phyloP scores from a whole-genome alignment of 805 yeast species.

The Hanseniaspora mollemarum region DNA sequence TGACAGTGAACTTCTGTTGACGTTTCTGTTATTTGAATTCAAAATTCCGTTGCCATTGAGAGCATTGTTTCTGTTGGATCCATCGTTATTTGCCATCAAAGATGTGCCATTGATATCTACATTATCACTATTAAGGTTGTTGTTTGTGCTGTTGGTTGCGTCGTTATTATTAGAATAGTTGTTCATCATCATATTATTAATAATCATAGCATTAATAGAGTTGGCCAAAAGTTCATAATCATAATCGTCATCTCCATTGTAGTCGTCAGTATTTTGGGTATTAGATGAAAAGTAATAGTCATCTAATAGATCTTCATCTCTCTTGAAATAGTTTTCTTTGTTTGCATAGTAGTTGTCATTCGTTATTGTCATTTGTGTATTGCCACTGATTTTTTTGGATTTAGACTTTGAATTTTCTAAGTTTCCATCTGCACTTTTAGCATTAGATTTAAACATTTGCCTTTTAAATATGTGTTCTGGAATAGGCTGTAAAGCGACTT shows the following conservation, averaged over 20 bases:
- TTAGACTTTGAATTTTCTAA: background rate
- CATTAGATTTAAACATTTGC: background rate
- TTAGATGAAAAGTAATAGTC: background rate
- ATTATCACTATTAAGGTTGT: background rate
- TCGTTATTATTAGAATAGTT: background rate
- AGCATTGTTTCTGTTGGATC: background rate
- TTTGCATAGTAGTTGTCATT: conserved; percentile 12
- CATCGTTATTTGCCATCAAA: background rate
- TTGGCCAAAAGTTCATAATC: conserved; percentile 13
- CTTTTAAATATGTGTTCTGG: no score
- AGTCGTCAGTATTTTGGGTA: background rate
- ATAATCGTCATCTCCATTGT: conserved; percentile 11
- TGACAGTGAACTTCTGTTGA: conserved; percentile 18
- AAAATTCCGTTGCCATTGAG: background rate
- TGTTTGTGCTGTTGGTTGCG: background rate
- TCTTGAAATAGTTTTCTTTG: conserved; percentile 11
- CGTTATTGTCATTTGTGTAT: background rate
- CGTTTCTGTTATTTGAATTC: conserved; percentile 12
- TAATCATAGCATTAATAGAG: conserved; percentile 12
- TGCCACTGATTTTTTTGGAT: background rate
- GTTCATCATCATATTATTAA: conserved; percentile 7
- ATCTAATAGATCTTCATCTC: background rate
- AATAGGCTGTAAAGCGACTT: no score
- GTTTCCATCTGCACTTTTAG: background rate
- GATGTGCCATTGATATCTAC: background rate